These are phyloP conservation scores for Phtheirospermum japonicum DNA, from an alignment of 257 asterid species.

Conservation along the genomic window DNA sequence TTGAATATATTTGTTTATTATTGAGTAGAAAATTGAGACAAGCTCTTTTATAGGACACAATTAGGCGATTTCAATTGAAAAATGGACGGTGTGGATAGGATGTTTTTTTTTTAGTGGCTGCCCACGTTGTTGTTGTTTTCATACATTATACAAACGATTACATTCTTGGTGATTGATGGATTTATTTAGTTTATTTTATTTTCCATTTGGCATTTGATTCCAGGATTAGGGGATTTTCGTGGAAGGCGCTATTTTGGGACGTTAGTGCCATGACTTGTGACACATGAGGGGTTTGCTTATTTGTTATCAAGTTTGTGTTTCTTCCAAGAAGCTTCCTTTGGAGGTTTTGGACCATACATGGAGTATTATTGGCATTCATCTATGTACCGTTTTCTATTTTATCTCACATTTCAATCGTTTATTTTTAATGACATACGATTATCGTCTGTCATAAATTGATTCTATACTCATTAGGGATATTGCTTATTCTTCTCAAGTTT, in stretches of 20 bases:
- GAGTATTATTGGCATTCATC: too few relatives aligned
- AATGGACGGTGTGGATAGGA: neutral
- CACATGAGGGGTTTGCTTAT: neutral
- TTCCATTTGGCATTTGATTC: slow-evolving; percentile 16
- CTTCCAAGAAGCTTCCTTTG: slow-evolving; percentile 17
- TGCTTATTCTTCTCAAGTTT: neutral
- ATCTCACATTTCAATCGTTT: too few relatives aligned
- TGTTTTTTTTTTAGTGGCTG: slow-evolving; percentile 10
- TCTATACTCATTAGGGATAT: neutral
- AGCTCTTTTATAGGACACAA: neutral
- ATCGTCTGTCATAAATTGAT: neutral
- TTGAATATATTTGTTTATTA: neutral
- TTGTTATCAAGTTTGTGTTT: neutral
- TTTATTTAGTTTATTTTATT: too few relatives aligned
- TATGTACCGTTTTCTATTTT: neutral
- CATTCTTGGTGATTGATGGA: slow-evolving; percentile 5
- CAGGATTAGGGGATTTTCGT: slow-evolving; percentile 24
- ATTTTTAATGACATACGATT: too few relatives aligned
- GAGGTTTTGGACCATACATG: slow-evolving; percentile 3
- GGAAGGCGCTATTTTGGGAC: slow-evolving; percentile 29
- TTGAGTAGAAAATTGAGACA: neutral
- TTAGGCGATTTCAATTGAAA: neutral
- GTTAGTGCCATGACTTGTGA: slow-evolving; percentile 1
- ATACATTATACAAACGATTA: slow-evolving; percentile 7
- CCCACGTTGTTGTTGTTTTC: slow-evolving; percentile 3